These are phyloP conservation scores for Lecanicillium sp. DNA, from an alignment of 2,329 filamentous ascomycete species.

Conservation along the genomic window DNA sequence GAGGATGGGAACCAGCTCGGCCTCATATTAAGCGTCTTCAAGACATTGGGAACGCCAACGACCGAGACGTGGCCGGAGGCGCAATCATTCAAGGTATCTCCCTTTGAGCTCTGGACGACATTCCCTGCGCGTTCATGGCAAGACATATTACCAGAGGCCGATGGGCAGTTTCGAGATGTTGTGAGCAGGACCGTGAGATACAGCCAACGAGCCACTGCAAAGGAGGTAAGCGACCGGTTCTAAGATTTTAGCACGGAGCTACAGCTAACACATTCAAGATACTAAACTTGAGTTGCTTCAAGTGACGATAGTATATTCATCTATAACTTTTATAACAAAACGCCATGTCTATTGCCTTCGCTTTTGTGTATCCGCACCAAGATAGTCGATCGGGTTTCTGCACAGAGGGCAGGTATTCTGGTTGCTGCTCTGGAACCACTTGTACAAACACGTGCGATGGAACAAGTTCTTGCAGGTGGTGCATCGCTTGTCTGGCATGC, in stretches of 20 bases:
- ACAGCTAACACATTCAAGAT: conserved; percentile 2
- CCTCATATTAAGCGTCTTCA: conserved; percentile 86
- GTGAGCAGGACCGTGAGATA: conserved; percentile 65
- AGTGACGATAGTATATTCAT: conserved; percentile 12
- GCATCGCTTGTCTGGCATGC: conserved; percentile 86
- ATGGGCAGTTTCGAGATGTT: conserved; percentile 53
- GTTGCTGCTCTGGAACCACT: conserved; percentile 94
- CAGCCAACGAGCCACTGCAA: conserved; percentile 59
- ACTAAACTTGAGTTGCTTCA: conserved; percentile 3
- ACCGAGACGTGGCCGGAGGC: conserved; percentile 79
- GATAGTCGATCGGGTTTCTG: conserved; percentile 72
- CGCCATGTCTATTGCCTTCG: conserved; percentile 19
- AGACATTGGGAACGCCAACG: conserved; percentile 81
- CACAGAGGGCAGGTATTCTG: conserved; percentile 89
- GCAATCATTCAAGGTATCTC: conserved; percentile 56
- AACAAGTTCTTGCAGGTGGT: conserved; percentile 90
- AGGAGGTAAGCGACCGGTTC: conserved; percentile 22
- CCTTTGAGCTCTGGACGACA: conserved; percentile 82
- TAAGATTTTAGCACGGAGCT: too few species aligned
- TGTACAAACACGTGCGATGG: conserved; percentile 82
- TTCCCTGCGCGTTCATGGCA: conserved; percentile 65
- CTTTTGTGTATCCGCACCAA: conserved; percentile 32
- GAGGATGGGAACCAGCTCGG: conserved; percentile 89
- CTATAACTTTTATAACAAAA: conserved; percentile 13
- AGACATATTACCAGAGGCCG: conserved; percentile 56